Base-by-base conservation (phyloP, 352 stramenopile species). In the Phytopythium aichiense region DNA sequence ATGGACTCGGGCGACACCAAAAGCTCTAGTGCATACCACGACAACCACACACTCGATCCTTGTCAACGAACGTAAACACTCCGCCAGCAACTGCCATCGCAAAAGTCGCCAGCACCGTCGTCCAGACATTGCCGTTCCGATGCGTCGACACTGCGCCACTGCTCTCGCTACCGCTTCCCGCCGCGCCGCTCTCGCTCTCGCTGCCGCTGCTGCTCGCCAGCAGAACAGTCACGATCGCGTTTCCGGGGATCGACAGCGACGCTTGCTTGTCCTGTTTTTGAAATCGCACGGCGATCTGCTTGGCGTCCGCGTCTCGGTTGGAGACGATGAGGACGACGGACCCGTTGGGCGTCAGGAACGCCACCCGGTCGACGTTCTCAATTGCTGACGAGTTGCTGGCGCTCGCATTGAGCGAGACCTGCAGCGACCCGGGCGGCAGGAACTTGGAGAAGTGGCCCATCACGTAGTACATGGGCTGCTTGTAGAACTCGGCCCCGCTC, bases 391-490 rank as follows among this genome's bases (percentile, higher is more conserved):
- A 69, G 45, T 66, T 69, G 23, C 50, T 70, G 15, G 65, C 58
- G 48, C 66, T 79, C 22, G 61, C 68, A 7, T 56, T 70, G 38
- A 84, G 51, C 12, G 52, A 56, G n/a, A 91, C 67, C 25, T 83
- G 79, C 52, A 79, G 64, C 18, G 81, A 81, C 22, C 70, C 74
- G 9, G 72, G 56, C 20, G 77, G 68, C 12, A 94, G 46, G 62
- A 92, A 93, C 61, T 89, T 89, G 59, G 76, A 77, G 51, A 94
- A 73, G 58, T 94, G 84, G 12, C 73, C 81, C 67, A 94, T 77
- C 25, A 79, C 67, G 58, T 94, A 95, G 62, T 83, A 95, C 76
- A 92, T 91, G 0, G 83, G 80, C 59, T 96, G 80, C 65, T 91
- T 91, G 69, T 90, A 89, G 63, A 96, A 88, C 63, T 92, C 74